Evolutionary conservation across 2,329 filamentous ascomycete species (phyloP).

Genomic region (Penicillium expansum): DNA sequence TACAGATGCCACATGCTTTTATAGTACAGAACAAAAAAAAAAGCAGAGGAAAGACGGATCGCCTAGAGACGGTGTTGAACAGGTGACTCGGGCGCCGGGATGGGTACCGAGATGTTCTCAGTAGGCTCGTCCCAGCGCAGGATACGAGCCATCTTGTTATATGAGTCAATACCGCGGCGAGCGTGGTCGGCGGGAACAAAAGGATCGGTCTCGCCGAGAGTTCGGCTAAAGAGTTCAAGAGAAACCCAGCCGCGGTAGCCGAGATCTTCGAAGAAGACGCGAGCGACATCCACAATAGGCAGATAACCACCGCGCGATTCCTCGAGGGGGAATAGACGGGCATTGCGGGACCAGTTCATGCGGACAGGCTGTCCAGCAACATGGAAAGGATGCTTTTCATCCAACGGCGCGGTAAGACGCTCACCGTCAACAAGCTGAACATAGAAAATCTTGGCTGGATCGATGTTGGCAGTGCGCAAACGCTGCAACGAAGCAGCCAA

Average conservation of each 20-base stretch:
- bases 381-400: slow-evolving; percentile 52
- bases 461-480: slow-evolving; percentile 53
- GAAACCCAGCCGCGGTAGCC: slow-evolving; percentile 27
- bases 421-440: slow-evolving; percentile 74
- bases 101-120: neutral
- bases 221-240: slow-evolving; percentile 25
- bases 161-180: slow-evolving; percentile 26
- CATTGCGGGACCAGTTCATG: slow-evolving; percentile 78
- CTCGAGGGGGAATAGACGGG: slow-evolving; percentile 65
- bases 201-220: slow-evolving; percentile 24
- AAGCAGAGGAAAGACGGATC: neutral
- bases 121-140: slow-evolving; percentile 18
- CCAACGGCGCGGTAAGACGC: slow-evolving; percentile 53
- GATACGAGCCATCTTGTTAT: slow-evolving; percentile 21
- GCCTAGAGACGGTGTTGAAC: slow-evolving; percentile 24
- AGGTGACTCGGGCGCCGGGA: slow-evolving; percentile 9
- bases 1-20: neutral
- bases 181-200: slow-evolving; percentile 25
- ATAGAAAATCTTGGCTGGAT: slow-evolving; percentile 67
- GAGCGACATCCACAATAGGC: slow-evolving; percentile 59
- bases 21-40: neutral
- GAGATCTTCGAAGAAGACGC: slow-evolving; percentile 24
- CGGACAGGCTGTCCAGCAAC: slow-evolving; percentile 55
- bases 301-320: slow-evolving; percentile 62
- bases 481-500: slow-evolving; percentile 55